These are phyloP conservation scores for Fistulinella cinereoalba DNA, from an alignment of 1,284 basidiomycete genomes.

Conservation along the genomic window DNA sequence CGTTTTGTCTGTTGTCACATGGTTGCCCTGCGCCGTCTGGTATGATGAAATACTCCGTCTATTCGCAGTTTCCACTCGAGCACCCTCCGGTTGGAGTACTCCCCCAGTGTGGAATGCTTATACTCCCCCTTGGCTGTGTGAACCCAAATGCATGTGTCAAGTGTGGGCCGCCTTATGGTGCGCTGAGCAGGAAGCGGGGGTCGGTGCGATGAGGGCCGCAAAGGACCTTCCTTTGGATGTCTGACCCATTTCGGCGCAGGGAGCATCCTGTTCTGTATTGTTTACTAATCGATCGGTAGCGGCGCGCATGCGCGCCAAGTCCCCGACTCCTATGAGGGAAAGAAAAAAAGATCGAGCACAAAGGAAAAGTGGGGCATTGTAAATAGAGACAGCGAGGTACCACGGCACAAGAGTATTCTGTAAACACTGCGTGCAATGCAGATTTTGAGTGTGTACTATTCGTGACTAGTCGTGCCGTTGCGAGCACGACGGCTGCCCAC, in stretches of 20 bases:
- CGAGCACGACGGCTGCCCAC: too few species aligned
- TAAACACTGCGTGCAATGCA: too few species aligned
- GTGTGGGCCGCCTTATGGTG: conserved; percentile 63
- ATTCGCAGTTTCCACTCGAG: conserved; percentile 81
- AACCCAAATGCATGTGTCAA: conserved; percentile 60
- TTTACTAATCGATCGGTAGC: too few species aligned
- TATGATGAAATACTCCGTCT: conserved; percentile 61
- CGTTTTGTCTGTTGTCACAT: conserved; percentile 2
- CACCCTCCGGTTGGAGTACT: conserved; percentile 61
- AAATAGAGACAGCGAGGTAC: too few species aligned
- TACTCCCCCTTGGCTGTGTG: conserved; percentile 54
- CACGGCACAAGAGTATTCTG: too few species aligned
- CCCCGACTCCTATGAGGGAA: too few species aligned
- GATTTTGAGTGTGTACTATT: too few species aligned
- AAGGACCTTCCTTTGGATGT: conserved; percentile 75
- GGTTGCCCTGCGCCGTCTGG: conserved; percentile 23
- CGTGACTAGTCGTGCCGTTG: too few species aligned
- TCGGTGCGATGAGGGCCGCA: conserved; percentile 52
- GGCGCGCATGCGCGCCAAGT: too few species aligned
- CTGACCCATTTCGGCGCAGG: conserved; percentile 46
- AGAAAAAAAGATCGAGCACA: too few species aligned
- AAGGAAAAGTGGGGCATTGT: too few species aligned
- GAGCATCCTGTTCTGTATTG: too few species aligned
- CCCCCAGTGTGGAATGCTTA: conserved; percentile 64
- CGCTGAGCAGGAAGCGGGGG: conserved; percentile 65